Conservation (phyloP, 805 yeast species). For the Pachysolen tannophilus region DNA sequence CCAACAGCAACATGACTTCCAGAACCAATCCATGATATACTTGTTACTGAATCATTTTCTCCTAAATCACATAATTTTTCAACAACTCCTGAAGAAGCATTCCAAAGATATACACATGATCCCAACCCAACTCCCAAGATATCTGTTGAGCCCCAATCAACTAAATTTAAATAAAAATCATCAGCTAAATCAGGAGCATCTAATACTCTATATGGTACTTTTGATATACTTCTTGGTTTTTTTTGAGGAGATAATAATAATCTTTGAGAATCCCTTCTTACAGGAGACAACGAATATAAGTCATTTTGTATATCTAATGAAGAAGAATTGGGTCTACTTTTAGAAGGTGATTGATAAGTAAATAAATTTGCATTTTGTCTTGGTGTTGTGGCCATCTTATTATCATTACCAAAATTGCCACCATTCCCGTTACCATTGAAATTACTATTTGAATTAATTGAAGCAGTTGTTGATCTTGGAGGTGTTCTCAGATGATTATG, state of each 20-base stretch:
- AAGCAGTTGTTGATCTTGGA: slow-evolving; percentile 15
- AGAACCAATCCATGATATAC: slow-evolving; percentile 87
- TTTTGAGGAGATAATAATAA: slow-evolving; percentile 76
- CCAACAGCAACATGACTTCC: slow-evolving; percentile 96
- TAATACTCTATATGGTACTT: slow-evolving; percentile 84
- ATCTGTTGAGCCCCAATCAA: slow-evolving; percentile 94
- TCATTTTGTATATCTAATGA: slow-evolving; percentile 59
- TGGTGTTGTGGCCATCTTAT: slow-evolving; percentile 19
- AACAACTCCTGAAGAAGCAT: slow-evolving; percentile 78
- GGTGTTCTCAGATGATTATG: no score
- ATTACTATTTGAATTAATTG: background rate
- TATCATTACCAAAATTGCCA: background rate
- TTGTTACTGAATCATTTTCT: slow-evolving; percentile 64
- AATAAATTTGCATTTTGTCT: slow-evolving; percentile 51
- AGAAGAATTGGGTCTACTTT: slow-evolving; percentile 53
- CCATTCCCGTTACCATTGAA: slow-evolving; percentile 1
- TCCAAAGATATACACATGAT: slow-evolving; percentile 83
- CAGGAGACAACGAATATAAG: slow-evolving; percentile 76
- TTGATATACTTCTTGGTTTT: slow-evolving; percentile 68
- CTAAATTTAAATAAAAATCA: slow-evolving; percentile 84
- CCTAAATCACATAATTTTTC: slow-evolving; percentile 71
- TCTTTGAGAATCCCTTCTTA: slow-evolving; percentile 79
- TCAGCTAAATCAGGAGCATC: slow-evolving; percentile 96
- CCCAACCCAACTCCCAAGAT: slow-evolving; percentile 86
- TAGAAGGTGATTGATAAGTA: slow-evolving; percentile 67